Conservation (phyloP, 495 filamentous ascomycete species). For the Mycothermus thermophilus region DNA sequence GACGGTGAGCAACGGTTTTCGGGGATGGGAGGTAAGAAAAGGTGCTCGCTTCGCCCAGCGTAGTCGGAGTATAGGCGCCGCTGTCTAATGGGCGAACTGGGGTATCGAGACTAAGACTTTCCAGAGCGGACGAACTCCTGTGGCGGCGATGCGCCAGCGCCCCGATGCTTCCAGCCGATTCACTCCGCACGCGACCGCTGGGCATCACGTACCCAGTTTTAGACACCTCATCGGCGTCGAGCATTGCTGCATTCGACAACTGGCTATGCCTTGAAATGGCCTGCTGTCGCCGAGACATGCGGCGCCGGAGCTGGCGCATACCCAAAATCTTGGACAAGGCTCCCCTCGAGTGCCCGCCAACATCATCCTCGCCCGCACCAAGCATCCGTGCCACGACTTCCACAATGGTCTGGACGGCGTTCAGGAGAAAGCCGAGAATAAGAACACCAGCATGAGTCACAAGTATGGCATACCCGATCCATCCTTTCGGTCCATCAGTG, state of each 20-base stretch:
- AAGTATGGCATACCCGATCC: slow-evolving; percentile 90
- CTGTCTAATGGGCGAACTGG: slow-evolving; percentile 22
- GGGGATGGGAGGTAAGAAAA: slow-evolving; percentile 56
- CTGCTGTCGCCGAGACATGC: slow-evolving; percentile 44
- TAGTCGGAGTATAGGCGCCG: slow-evolving; percentile 54
- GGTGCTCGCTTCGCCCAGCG: slow-evolving; percentile 50
- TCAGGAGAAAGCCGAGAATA: slow-evolving; percentile 87
- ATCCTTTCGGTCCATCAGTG: slow-evolving; percentile 63
- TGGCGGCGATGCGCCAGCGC: slow-evolving; percentile 41
- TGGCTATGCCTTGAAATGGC: slow-evolving; percentile 56
- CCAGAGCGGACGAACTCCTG: slow-evolving; percentile 32
- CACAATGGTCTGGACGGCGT: slow-evolving; percentile 75
- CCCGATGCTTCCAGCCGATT: slow-evolving; percentile 67
- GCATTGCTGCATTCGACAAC: slow-evolving; percentile 67
- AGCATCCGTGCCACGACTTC: slow-evolving; percentile 71
- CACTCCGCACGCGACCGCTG: slow-evolving; percentile 57
- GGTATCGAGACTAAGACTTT: slow-evolving; percentile 28
- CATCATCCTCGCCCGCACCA: slow-evolving; percentile 65
- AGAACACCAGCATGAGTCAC: slow-evolving; percentile 75
- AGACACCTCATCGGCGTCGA: slow-evolving; percentile 47
- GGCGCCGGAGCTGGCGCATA: slow-evolving; percentile 77
- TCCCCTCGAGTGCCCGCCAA: slow-evolving; percentile 58
- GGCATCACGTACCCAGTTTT: slow-evolving; percentile 50
- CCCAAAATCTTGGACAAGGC: slow-evolving; percentile 87
- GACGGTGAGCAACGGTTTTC: slow-evolving; percentile 24